Evolutionary conservation across 305 asterid species (phyloP).

Genomic region (Galium porrigens): DNA sequence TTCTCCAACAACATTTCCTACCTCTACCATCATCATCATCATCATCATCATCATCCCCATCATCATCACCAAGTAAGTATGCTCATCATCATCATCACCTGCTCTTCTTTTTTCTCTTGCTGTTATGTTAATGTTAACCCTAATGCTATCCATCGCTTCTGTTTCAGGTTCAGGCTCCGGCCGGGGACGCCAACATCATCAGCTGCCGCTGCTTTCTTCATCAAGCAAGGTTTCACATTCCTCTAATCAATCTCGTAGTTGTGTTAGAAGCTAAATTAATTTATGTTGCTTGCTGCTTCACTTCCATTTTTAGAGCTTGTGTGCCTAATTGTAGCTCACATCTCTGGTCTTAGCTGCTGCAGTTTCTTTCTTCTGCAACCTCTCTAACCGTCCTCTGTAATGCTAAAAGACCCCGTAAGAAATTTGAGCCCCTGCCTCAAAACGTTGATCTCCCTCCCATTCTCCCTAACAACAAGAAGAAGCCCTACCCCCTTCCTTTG

Average conservation of each 20-base stretch:
- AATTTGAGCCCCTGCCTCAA: constrained; percentile 35
- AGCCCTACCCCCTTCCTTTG: constrained; percentile 70
- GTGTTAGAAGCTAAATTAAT: background rate
- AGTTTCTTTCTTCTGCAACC: constrained; percentile 21
- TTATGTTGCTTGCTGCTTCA: background rate
- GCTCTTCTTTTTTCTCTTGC: background rate
- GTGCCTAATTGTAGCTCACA: constrained; percentile 12
- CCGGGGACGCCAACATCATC: background rate
- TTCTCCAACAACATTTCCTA: constrained; percentile 11
- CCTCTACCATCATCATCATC: background rate
- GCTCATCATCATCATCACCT: background rate
- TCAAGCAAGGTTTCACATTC: background rate
- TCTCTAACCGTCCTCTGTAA: constrained; percentile 24
- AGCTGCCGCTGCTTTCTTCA: background rate
- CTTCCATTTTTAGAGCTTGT: background rate
- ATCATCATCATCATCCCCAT: background rate
- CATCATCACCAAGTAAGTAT: background rate
- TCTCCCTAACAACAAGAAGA: constrained; percentile 65
- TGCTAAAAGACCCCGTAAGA: constrained; percentile 30
- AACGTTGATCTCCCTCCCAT: constrained; percentile 65
- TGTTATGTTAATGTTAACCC: background rate
- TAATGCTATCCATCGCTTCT: background rate
- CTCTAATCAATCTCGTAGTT: background rate
- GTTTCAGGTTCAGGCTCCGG: background rate
- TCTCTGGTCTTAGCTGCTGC: constrained; percentile 25